phyloP scores from a whole-genome alignment of 2,329 filamentous ascomycete species.

The Lojkania enalia region DNA sequence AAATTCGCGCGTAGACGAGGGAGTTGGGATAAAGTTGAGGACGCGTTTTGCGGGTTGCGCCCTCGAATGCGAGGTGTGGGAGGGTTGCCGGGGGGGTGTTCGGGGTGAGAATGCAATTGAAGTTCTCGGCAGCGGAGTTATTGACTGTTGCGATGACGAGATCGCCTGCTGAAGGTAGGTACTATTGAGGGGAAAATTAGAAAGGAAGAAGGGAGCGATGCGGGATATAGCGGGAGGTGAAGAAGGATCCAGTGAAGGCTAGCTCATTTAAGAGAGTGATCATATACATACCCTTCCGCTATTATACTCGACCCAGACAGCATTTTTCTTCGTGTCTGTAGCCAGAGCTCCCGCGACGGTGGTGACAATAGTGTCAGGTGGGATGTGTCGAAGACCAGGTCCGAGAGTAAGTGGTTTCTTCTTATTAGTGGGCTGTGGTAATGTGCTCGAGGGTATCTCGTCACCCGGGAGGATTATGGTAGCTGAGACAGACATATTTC shows the following conservation, averaged over 20 bases:
- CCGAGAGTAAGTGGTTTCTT: slow-evolving; percentile 75
- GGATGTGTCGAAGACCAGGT: slow-evolving; percentile 79
- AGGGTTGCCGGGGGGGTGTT: slow-evolving; percentile 68
- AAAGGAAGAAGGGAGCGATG: too few species aligned
- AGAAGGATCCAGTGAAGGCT: too few species aligned
- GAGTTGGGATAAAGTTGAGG: slow-evolving; percentile 75
- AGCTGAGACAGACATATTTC: slow-evolving; percentile 57
- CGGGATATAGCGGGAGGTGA: too few species aligned
- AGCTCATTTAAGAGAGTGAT: slow-evolving; percentile 27
- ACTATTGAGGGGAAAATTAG: slow-evolving; percentile 56
- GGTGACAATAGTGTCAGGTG: slow-evolving; percentile 71
- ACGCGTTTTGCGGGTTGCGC: slow-evolving; percentile 86
- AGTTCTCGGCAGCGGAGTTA: slow-evolving; percentile 74
- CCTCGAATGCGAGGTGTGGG: slow-evolving; percentile 89
- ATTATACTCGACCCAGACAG: slow-evolving; percentile 74
- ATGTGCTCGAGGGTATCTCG: slow-evolving; percentile 63
- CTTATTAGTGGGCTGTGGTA: slow-evolving; percentile 68
- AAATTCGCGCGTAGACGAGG: slow-evolving; percentile 85
- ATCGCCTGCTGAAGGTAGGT: slow-evolving; percentile 78
- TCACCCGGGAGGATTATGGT: slow-evolving; percentile 84
- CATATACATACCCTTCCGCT: slow-evolving; percentile 68
- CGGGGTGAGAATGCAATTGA: slow-evolving; percentile 74
- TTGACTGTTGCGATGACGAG: slow-evolving; percentile 86
- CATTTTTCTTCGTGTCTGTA: slow-evolving; percentile 72
- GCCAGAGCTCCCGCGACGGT: slow-evolving; percentile 69